Conservation (phyloP, 2,329 filamentous ascomycete genomes). For the Claviceps africana region DNA sequence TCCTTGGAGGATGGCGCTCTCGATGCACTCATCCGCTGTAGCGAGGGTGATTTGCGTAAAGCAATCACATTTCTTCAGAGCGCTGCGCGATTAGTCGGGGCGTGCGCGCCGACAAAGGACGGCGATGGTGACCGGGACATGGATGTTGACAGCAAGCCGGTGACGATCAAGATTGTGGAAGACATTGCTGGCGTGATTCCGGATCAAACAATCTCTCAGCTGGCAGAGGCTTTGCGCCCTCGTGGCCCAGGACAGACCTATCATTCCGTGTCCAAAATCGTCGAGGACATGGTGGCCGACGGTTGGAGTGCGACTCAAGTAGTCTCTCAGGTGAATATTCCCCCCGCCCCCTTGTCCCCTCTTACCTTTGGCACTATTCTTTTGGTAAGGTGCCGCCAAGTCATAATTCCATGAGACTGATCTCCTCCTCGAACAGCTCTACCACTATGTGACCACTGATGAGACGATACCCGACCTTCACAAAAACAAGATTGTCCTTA, state of each 20-base stretch:
- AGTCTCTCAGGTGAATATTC: constrained; percentile 51
- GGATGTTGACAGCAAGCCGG: constrained; percentile 42
- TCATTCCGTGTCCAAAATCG: constrained; percentile 58
- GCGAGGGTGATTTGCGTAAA: constrained; percentile 88
- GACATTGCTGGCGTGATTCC: constrained; percentile 96
- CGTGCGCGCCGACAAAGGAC: constrained; percentile 35
- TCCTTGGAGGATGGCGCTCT: constrained; percentile 63
- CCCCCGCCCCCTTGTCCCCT: neutral
- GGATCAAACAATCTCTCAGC: constrained; percentile 49
- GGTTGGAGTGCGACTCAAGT: constrained; percentile 93
- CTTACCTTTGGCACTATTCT: no score
- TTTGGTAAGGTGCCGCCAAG: neutral
- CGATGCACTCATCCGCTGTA: constrained; percentile 71
- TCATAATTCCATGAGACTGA: constrained; percentile 6
- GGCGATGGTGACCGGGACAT: constrained; percentile 45
- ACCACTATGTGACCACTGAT: constrained; percentile 69
- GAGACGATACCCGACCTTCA: constrained; percentile 71
- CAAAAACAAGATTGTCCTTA: constrained; percentile 77
- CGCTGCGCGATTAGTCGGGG: constrained; percentile 75
- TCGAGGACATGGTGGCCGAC: constrained; percentile 86
- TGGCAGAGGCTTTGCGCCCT: constrained; percentile 66
- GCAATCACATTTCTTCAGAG: constrained; percentile 95
- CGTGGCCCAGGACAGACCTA: constrained; percentile 52
- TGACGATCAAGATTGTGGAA: constrained; percentile 71
- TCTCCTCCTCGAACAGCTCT: constrained; percentile 39